Evolutionary conservation across 495 filamentous ascomycete genomes (phyloP).

Genomic region (Annulohypoxylon nitens): DNA sequence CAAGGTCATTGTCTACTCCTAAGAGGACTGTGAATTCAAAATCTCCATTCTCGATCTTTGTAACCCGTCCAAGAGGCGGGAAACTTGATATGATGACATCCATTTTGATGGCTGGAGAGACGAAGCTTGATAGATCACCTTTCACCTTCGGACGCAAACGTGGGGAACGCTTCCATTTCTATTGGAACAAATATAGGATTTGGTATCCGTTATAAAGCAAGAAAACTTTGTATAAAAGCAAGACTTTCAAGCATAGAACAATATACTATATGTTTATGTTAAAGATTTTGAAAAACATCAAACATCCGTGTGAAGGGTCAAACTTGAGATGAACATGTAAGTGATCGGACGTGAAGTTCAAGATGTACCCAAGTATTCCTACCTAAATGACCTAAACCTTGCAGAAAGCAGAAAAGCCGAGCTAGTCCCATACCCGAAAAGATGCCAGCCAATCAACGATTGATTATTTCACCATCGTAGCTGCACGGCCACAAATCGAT

Average conservation of each 20-base stretch:
- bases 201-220: background rate
- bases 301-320: background rate
- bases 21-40: conserved; percentile 78
- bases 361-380: conserved; percentile 11
- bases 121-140: conserved; percentile 14
- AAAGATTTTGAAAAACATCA: background rate
- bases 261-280: background rate
- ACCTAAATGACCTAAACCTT: background rate
- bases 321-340: background rate
- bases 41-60: conserved; percentile 64
- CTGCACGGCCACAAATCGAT: conserved; percentile 31
- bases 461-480: conserved; percentile 40
- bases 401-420: background rate
- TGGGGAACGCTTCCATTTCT: conserved; percentile 29
- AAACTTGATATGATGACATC: conserved; percentile 60
- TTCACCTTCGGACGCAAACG: conserved; percentile 20
- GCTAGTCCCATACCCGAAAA: conserved; percentile 13
- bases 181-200: background rate
- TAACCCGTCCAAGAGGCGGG: conserved; percentile 79
- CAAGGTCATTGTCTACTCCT: conserved; percentile 69
- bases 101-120: conserved; percentile 10
- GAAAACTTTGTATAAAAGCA: background rate
- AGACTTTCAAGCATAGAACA: background rate
- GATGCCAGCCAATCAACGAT: conserved; percentile 41
- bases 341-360: background rate